Percentiles rank a stretch among this genome's conserved stretches.
Evolutionary conservation across 2,329 filamentous ascomycete species (phyloP).

Genomic region (Alternaria postmessia): DNA sequence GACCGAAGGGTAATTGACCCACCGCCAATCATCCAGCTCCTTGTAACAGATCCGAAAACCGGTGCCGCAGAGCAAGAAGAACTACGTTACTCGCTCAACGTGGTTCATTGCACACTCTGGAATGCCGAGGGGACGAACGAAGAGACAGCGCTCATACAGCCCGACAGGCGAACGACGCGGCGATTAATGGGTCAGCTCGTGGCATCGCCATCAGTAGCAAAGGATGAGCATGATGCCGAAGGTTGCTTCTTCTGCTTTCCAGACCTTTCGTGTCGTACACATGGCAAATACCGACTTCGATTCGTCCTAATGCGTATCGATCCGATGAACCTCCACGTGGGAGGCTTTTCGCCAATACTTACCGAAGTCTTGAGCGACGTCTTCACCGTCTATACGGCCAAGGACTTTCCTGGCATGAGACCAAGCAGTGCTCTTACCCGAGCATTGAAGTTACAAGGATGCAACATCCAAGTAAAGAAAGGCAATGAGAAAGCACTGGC

Average conservation of each 20-base stretch:
- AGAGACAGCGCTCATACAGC: constrained; percentile 72
- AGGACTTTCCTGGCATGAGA: constrained; percentile 86
- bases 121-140: constrained; percentile 73
- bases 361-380: constrained; percentile 68
- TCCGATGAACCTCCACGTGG: constrained; percentile 64
- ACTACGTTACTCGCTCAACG: constrained; percentile 70
- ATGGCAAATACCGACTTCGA: constrained; percentile 76
- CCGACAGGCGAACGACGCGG: constrained; percentile 75
- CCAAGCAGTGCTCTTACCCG: constrained; percentile 78
- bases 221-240: constrained; percentile 75
- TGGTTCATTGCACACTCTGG: constrained; percentile 80
- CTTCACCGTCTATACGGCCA: constrained; percentile 84
- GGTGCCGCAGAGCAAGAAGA: constrained; percentile 63
- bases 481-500: constrained; percentile 72
- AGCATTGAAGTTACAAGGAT: constrained; percentile 78
- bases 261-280: constrained; percentile 80
- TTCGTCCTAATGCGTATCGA: constrained; percentile 79
- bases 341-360: constrained; percentile 59
- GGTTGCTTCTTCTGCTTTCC: constrained; percentile 89
- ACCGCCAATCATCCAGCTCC: constrained; percentile 80
- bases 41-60: constrained; percentile 66
- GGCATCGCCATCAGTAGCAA: constrained; percentile 77
- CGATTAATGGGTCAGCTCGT: constrained; percentile 82
- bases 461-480: constrained; percentile 86
- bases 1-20: constrained; percentile 85